Base-by-base conservation (phyloP, 2,329 filamentous ascomycete species). In the Pseudocercospora pini-densiflorae region DNA sequence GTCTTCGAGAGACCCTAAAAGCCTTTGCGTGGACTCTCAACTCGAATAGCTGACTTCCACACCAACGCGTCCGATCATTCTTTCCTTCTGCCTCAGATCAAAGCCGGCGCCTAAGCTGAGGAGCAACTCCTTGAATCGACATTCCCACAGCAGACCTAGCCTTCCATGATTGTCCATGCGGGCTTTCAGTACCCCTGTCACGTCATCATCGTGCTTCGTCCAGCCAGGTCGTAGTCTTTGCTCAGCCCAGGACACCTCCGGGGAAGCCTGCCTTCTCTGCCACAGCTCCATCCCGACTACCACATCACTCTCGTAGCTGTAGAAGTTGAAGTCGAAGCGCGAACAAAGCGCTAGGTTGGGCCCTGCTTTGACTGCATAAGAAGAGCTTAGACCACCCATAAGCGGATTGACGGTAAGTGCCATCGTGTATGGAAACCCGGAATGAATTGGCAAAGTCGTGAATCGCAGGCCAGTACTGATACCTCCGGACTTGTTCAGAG, bases 281-380 rank as follows among this genome's bases (percentile, higher is more conserved):
- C 95, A 99, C 51, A 98, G 83, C 81, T 99, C 95, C 81, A 93
- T 92, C 14, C 95, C 95, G 24, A 98, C 87, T 27, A 93, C 90
- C 84, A 97, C 90, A 65, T 95, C 92, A 76, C 93, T 97, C 82
- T 99, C 95, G 82, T 97, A 99, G 77, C 93, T 97, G 81, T 97
- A 98, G 59, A 97, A 91, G 75, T 99, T 99, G 81, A 99, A 99
- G 76, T 96, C 93, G 81, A 98, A 94, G 59, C 91, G 89, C 23
- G 93, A 96, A 70, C 93, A 95, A 59, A 99, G 86, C 10, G 93
- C 92, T 72, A 97, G 88, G 74, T 93, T 89, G 36, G 87, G 87
- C 2, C 93, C 93, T 1, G 94, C 94, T 75, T 92, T 91, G 57
- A 98, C 92, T 0, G 95, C 92, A 78, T 99, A 99, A 16, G 89